Conservation (phyloP, 768 basidiomycete species). For the Phylloporus arenicola region DNA sequence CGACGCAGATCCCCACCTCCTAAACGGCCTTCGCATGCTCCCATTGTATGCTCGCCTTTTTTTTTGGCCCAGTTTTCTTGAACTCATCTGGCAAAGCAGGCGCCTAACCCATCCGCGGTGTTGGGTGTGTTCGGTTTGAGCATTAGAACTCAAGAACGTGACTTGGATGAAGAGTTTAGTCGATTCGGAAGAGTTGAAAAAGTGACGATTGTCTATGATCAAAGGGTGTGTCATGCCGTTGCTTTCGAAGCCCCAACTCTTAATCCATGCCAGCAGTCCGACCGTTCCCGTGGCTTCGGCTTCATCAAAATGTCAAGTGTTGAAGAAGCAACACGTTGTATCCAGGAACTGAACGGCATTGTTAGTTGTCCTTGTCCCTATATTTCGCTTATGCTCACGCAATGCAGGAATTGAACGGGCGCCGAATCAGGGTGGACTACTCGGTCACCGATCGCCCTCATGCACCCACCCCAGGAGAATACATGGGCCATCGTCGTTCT, state of each 20-base stretch:
- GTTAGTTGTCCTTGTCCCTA: slow-evolving; percentile 41
- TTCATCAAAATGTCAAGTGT: slow-evolving; percentile 90
- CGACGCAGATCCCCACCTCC: slow-evolving; percentile 58
- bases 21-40: slow-evolving; percentile 64
- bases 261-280: slow-evolving; percentile 50
- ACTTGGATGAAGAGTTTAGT: slow-evolving; percentile 91
- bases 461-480: slow-evolving; percentile 94
- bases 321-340: slow-evolving; percentile 85
- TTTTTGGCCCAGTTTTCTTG: slow-evolving; percentile 8
- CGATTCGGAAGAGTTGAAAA: slow-evolving; percentile 89
- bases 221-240: slow-evolving; percentile 56
- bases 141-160: slow-evolving; percentile 89
- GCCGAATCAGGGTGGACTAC: slow-evolving; percentile 94
- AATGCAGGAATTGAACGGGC: slow-evolving; percentile 83
- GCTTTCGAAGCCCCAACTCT: slow-evolving; percentile 13
- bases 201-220: slow-evolving; percentile 95
- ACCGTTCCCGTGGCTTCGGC: slow-evolving; percentile 95
- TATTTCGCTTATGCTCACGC: slow-evolving; percentile 5
- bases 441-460: slow-evolving; percentile 93
- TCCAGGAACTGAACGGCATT: slow-evolving; percentile 87
- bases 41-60: slow-evolving; percentile 49
- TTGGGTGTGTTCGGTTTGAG: slow-evolving; percentile 98
- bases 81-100: slow-evolving; percentile 52
- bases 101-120: slow-evolving; percentile 81
- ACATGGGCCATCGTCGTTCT: slow-evolving; percentile 84